Evolutionary conservation across 73 alveolate genomes (phyloP).

Genomic region (Durusdinium trenchii): DNA sequence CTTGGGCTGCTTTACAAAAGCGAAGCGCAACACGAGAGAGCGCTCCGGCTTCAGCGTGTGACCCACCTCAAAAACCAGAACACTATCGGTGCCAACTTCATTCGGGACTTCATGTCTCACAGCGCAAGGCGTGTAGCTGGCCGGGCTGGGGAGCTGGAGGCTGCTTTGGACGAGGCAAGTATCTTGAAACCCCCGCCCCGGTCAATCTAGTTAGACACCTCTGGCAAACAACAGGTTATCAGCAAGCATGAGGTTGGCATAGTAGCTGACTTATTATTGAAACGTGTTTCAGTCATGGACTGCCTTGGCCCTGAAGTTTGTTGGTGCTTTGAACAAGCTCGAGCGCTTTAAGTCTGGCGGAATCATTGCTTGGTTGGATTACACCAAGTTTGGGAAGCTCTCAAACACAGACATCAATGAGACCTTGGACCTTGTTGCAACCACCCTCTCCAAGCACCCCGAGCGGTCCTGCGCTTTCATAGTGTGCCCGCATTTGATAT

Average conservation of each 20-base stretch:
- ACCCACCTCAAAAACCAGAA: slow-evolving; percentile 16
- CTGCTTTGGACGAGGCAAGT: slow-evolving; percentile 21
- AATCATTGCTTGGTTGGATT: neutral
- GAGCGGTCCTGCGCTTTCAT: neutral
- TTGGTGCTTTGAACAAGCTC: neutral
- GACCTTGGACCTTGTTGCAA: neutral
- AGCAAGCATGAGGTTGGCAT: neutral
- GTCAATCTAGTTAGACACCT: neutral
- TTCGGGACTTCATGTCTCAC: neutral
- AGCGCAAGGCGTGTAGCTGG: neutral
- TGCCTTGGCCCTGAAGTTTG: neutral
- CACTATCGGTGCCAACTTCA: neutral
- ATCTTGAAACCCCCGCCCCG: neutral
- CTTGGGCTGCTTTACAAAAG: neutral
- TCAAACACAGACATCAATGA: neutral
- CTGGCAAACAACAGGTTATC: neutral
- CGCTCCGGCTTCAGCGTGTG: neutral
- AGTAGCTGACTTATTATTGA: neutral
- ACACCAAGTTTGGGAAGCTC: neutral
- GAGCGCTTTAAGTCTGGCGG: neutral
- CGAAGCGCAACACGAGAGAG: neutral
- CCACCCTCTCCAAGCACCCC: neutral
- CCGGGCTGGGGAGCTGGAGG: neutral
- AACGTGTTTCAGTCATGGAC: neutral
- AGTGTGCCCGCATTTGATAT: neutral